These are phyloP conservation scores for Talaromyces sp. DNA, from an alignment of 2,329 filamentous ascomycete species.

Conservation along the genomic window DNA sequence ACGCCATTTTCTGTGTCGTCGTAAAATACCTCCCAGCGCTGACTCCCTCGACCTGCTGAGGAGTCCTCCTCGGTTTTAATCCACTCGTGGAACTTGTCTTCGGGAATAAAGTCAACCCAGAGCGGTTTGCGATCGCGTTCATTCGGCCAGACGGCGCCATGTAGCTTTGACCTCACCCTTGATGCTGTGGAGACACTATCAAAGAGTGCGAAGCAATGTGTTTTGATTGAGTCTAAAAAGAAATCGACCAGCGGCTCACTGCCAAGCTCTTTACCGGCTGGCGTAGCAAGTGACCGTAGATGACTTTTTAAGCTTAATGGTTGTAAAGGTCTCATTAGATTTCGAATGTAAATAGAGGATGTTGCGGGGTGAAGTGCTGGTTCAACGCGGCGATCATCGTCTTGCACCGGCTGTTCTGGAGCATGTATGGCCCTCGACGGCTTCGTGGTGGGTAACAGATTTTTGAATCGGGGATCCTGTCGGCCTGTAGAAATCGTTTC, in stretches of 20 bases:
- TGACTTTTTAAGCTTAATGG: slow-evolving; percentile 62
- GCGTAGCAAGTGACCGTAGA: slow-evolving; percentile 62
- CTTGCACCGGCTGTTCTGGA: slow-evolving; percentile 29
- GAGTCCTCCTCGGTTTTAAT: slow-evolving; percentile 60
- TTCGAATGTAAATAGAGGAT: slow-evolving; percentile 76
- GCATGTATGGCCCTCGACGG: slow-evolving; percentile 24
- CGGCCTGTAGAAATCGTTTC: slow-evolving; percentile 11
- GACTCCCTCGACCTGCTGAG: slow-evolving; percentile 38
- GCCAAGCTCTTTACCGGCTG: slow-evolving; percentile 48
- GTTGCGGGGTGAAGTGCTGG: slow-evolving; percentile 68
- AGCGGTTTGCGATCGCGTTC: slow-evolving; percentile 78
- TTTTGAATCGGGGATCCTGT: slow-evolving; percentile 47
- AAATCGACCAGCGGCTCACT: slow-evolving; percentile 60
- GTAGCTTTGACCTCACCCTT: slow-evolving; percentile 68
- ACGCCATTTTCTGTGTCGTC: slow-evolving; percentile 53
- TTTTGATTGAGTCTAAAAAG: slow-evolving; percentile 78
- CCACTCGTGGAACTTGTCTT: slow-evolving; percentile 67
- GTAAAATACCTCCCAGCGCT: slow-evolving; percentile 71
- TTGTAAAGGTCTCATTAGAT: slow-evolving; percentile 83
- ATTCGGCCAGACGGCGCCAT: slow-evolving; percentile 77
- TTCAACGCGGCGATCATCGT: slow-evolving; percentile 36
- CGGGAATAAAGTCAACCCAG: slow-evolving; percentile 85
- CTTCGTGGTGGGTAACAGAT: slow-evolving; percentile 37
- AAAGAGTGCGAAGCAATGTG: slow-evolving; percentile 80
- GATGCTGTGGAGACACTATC: slow-evolving; percentile 64